Evolutionary conservation across 2,329 filamentous ascomycete species (phyloP), one percentile per base, ranked within the genome.

Genomic region (Elsinoe arachidis): DNA sequence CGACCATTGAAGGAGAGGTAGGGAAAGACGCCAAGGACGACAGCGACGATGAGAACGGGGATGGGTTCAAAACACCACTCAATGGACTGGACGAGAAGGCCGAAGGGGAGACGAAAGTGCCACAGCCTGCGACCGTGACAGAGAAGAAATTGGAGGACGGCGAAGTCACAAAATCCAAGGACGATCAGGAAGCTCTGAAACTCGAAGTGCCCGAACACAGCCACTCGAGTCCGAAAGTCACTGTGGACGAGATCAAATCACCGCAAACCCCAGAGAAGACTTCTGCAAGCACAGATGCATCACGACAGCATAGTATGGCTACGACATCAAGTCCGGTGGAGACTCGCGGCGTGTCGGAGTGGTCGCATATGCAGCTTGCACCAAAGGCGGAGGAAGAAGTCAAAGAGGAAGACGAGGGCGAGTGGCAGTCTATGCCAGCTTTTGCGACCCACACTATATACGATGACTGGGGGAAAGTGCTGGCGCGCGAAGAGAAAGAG

Each of bases 391-490:
- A 81, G 11, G 73, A 79, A 30, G 70, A 74, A 11, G 74, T 80
- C 46, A 74, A 78, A 11, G 72, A 80, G 2, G 76, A 81, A 10
- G 83, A 83, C 5, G 87, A 87, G n/a, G 84, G 75, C 1, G 83
- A 79, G 54, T 99, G 93, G 93, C 90, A 96, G 74, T 81, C 83
- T 2, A 99, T 99, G 93, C 93, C 92, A 1, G 84, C 93, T 1
- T 90, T 91, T 67, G 93, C 91, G 6, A 86, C 87, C 37, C 95
- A 93, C 69, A 92, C 97, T 72, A 87, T 96, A 63, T 99, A 97
- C 71, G 90, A 99, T 68, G 93, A 99, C 66, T 86, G 95, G 69
- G 88, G 95, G 64, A 88, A 82, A 63, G 78, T 99, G 26, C 79
- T 99, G 62, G 93, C 93, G 11, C 85, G 82, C 61, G 92, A 95